These are phyloP conservation scores for Paraconiothyrium brasiliense DNA, from an alignment of 2,329 filamentous ascomycete species.

Conservation along the genomic window DNA sequence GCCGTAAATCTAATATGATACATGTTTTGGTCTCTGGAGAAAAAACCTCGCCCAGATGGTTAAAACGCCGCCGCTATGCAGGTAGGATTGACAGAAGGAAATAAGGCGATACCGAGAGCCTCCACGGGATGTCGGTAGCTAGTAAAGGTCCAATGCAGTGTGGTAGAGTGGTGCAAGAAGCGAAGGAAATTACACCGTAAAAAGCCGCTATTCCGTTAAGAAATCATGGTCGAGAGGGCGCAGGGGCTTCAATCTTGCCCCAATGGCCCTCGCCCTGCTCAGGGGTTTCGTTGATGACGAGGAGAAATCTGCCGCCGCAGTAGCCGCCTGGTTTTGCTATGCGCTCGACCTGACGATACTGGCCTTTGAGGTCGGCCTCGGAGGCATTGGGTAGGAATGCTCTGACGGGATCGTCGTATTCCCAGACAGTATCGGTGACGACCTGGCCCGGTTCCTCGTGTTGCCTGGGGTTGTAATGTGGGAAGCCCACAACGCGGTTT, in stretches of 20 bases:
- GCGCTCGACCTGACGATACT: conserved; percentile 51
- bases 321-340: conserved; percentile 63
- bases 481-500: conserved; percentile 65
- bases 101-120: background rate
- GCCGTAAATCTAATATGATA: background rate
- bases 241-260: conserved; percentile 42
- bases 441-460: conserved; percentile 66
- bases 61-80: conserved; percentile 37
- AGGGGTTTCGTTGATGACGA: conserved; percentile 54
- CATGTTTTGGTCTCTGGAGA: background rate
- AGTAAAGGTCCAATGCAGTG: background rate
- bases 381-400: conserved; percentile 39
- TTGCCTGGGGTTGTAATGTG: conserved; percentile 68
- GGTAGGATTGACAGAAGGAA: conserved; percentile 18
- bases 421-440: conserved; percentile 64
- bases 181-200: conserved; percentile 12
- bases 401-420: conserved; percentile 46
- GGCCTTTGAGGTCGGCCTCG: conserved; percentile 36
- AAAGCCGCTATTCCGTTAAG: conserved; percentile 4
- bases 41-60: background rate
- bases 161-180: conserved; percentile 11
- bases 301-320: conserved; percentile 65
- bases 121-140: background rate
- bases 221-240: conserved; percentile 24
- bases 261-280: conserved; percentile 44